Evolutionary conservation across 108 stramenopile genomes (phyloP).

Genomic region (Pseudonitzschia multiseries): DNA sequence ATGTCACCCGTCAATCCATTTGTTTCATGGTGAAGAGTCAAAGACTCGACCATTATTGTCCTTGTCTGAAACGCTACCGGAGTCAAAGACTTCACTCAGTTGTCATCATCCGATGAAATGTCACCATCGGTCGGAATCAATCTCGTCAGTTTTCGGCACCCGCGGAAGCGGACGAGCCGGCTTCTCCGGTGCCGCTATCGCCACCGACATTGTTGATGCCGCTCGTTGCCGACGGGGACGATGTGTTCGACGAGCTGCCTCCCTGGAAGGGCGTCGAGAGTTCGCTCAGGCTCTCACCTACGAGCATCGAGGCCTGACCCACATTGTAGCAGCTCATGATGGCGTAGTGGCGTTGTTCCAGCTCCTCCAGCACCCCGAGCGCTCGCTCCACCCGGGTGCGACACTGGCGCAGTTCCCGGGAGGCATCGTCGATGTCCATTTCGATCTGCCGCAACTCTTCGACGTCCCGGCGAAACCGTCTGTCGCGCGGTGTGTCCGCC

Average conservation of each 20-base stretch:
- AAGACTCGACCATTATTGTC: too few relatives aligned
- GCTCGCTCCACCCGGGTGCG: slow-evolving; percentile 57
- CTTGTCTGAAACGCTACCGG: too few relatives aligned
- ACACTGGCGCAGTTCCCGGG: slow-evolving; percentile 57
- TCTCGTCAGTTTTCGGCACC: neutral
- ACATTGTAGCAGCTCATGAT: slow-evolving; percentile 74
- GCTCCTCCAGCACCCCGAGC: slow-evolving; percentile 39
- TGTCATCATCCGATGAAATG: too few relatives aligned
- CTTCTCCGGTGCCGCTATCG: neutral
- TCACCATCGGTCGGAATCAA: neutral
- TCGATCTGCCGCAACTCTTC: slow-evolving; percentile 57
- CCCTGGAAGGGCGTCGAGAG: slow-evolving; percentile 9
- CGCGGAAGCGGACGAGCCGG: neutral
- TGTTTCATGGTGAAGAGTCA: too few relatives aligned
- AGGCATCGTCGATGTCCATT: slow-evolving; percentile 67
- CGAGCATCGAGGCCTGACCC: slow-evolving; percentile 39
- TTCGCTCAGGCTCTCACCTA: slow-evolving; percentile 41
- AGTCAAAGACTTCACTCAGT: too few relatives aligned
- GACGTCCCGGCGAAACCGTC: slow-evolving; percentile 11
- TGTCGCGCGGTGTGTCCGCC: slow-evolving; percentile 36
- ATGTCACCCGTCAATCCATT: too few relatives aligned
- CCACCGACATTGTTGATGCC: neutral
- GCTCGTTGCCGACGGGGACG: neutral
- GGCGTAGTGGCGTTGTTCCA: slow-evolving; percentile 77
- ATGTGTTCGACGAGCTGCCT: neutral